Base-by-base conservation (phyloP, 2,329 filamentous ascomycete genomes). In the Botryosphaeria dothidea region DNA sequence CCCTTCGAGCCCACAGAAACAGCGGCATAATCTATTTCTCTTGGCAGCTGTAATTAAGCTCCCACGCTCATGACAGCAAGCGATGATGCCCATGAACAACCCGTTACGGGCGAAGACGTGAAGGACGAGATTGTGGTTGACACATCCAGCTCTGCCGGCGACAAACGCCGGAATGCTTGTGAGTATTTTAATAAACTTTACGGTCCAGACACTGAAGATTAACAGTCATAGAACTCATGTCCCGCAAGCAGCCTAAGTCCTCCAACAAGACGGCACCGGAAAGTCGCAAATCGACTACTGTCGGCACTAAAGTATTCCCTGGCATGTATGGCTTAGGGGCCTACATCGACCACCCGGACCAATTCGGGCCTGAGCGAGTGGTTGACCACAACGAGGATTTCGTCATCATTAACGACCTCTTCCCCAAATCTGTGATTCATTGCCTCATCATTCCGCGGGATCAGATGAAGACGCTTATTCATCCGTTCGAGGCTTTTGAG, bases 391-490 rank as follows among this genome's bases (percentile, higher is more conserved):
- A 87, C 68, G 82, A 86, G n/a, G 79, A 87, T 66, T 92, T 90
- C 69, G 91, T 93, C 58, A 85, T 88, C 21, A 91, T 98, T 75
- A 85, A 89, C 70, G 95, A 99, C 79, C 82, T 88, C 67, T 99
- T 88, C 74, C 93, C 95, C 8, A 99, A 98, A 78, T 87, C 91
- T 3, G 88, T 86, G 3, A 83, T 97, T 3, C 95, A 99, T 79
- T 84, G 92, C 1, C 90, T 99, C 2, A 86, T 98, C n/a, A 87
- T 98, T 4, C 92, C 93, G 6, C 90, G 93, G 57, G 86, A 90
- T 45, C 73, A 82, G 0, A 71, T 75, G 2, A 86, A 88, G 73
- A 87, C 83, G 70, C 79, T 83, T 5, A 80, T 87, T 11, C 90
- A 96, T 70, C 93, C 94, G 0, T 90, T 94, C 72, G 86, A 90